A percentile compares a stretch with the other conserved stretches of the same genome.
Evolutionary conservation across 345 rosid species (phyloP).

Genomic region (Theobroma cacao): DNA sequence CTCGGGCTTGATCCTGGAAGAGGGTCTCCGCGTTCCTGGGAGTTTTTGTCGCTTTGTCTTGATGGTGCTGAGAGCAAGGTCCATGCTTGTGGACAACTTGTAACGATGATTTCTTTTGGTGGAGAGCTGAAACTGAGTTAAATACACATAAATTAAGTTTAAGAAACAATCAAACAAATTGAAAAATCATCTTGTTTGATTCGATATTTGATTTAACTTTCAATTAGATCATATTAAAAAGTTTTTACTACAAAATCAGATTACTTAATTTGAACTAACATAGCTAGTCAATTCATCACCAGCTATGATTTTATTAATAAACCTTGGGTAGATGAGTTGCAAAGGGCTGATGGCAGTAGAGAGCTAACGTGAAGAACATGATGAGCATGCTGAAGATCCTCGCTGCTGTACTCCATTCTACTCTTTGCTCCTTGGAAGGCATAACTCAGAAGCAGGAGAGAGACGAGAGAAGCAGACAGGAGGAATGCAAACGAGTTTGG

Average conservation of each 20-base stretch:
- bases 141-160: too few species aligned
- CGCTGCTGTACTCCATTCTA: neutral
- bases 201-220: too few species aligned
- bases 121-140: neutral
- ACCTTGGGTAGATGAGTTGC: neutral
- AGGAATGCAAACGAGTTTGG: neutral
- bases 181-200: too few species aligned
- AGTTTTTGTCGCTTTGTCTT: neutral
- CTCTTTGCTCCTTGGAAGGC: neutral
- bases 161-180: too few species aligned
- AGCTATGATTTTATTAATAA: neutral
- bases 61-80: slow-evolving; percentile 39
- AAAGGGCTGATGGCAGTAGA: neutral
- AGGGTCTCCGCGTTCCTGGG: slow-evolving; percentile 45
- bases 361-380: neutral
- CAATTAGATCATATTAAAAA: too few species aligned
- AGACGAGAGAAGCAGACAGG: neutral
- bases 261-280: too few species aligned
- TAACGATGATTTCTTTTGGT: neutral
- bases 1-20: slow-evolving; percentile 55
- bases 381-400: neutral
- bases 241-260: too few species aligned
- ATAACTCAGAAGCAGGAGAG: neutral
- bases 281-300: too few species aligned
- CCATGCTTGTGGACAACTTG: slow-evolving; percentile 35